Evolutionary conservation across 805 yeast genomes (phyloP), one percentile per base, ranked within the genome.

Genomic region (Isabelozyma heimii): DNA sequence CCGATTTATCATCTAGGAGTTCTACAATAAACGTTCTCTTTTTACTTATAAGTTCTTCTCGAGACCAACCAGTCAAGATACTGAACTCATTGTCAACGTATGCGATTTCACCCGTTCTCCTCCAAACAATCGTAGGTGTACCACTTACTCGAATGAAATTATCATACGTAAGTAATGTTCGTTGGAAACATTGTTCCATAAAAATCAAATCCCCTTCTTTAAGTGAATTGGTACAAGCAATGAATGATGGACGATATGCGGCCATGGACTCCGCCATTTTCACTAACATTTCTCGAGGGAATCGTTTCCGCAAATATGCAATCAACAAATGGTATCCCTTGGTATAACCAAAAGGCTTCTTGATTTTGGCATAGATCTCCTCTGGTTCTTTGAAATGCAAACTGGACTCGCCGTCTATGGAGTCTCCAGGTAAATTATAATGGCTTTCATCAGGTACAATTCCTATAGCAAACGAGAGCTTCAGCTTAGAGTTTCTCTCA

Each of bases 51-150:
- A 92, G 67, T 51, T 84, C 85, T 30, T 83, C 86, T 56, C 80
- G 79, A 6, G 84, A 70, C 97, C 97, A 92, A 1, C 98, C 97
- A 0, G 97, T 90, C 15, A 92, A 72, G 14, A 89, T 81, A 56
- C 94, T 85, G 63, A 92, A 92, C 66, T 92, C 98, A 55, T 88
- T 88, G n/a, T 96, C 96, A 2, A 91, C 96, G 51, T 91, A 92
- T 0, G 97, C 94, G 10, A 92, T 87, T 65, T 92, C 97, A 8
- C 97, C 97, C 1, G 97, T 91, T 46, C 98, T 77, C 55, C 99
- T 75, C 98, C 98, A 92, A 3, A 91, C 92, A 17, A 92, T 80
- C 0, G 97, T 91, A 2, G 98, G 98, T 0, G 97, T 92, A 0
- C 97, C 97, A 33, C 90, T 83, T 16, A 87, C 83, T 17, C 83